Evolutionary conservation across 345 rosid species (phyloP).

Genomic region (Linum usitatissimum): DNA sequence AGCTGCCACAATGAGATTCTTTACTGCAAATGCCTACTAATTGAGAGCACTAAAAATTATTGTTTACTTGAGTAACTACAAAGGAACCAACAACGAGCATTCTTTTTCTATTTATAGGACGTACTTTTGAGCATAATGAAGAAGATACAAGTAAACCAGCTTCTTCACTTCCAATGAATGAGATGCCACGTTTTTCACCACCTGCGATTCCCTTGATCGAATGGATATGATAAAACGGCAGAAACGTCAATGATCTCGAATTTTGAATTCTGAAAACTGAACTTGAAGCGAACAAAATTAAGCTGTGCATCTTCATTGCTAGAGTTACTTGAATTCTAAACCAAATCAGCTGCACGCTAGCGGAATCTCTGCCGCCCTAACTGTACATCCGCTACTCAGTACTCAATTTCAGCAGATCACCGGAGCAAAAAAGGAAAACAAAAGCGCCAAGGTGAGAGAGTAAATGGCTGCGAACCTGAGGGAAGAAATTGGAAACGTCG

Average conservation of each 20-base stretch:
- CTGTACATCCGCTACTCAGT: neutral
- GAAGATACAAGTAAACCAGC: constrained; percentile 83
- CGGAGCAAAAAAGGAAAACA: constrained; percentile 5
- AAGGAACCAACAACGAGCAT: neutral
- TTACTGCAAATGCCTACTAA: no score
- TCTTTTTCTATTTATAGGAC: constrained; percentile 7
- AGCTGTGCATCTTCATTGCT: neutral
- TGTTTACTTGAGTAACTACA: neutral
- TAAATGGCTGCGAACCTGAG: constrained; percentile 43
- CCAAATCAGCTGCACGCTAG: neutral
- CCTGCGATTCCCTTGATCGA: constrained; percentile 40
- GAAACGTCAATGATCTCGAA: neutral
- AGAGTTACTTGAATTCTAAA: neutral
- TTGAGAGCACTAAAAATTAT: neutral
- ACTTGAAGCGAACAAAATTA: neutral
- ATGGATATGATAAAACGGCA: neutral
- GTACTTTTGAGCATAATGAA: constrained; percentile 92
- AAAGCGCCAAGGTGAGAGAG: neutral
- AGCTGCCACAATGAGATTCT: neutral
- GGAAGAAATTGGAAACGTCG: constrained; percentile 95
- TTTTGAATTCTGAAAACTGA: neutral
- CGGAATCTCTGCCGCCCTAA: neutral
- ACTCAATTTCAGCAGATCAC: constrained; percentile 2
- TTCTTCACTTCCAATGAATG: constrained; percentile 94
- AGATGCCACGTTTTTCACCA: constrained; percentile 90